phyloP scores from a whole-genome alignment of 2,329 filamentous ascomycete genomes.

The Leptographium wingfieldii region DNA sequence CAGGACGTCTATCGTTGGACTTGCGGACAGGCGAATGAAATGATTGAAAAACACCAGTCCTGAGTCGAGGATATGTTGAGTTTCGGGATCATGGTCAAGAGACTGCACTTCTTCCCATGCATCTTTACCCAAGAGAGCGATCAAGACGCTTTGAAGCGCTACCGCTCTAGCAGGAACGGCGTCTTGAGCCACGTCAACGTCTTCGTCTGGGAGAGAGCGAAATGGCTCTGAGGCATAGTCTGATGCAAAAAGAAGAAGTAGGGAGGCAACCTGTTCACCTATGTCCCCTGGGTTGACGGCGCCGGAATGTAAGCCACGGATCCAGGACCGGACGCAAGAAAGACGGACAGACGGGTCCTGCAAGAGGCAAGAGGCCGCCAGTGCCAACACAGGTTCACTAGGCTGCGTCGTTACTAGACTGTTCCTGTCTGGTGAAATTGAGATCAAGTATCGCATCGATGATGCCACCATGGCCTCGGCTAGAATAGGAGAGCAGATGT shows the following conservation, averaged over 20 bases:
- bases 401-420: background rate
- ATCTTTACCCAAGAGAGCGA: background rate
- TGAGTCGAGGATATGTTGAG: background rate
- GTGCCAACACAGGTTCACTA: conserved; percentile 2
- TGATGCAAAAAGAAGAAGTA: background rate
- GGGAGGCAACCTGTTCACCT: background rate
- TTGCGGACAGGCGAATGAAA: background rate
- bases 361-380: background rate
- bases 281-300: background rate
- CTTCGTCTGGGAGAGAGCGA: background rate
- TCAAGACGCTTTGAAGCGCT: background rate
- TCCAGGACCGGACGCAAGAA: background rate
- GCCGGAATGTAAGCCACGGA: background rate
- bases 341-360: background rate
- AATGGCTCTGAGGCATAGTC: background rate
- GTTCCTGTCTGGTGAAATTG: background rate
- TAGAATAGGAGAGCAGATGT: background rate
- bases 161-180: background rate
- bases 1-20: background rate
- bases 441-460: background rate
- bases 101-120: background rate
- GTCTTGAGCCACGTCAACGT: background rate
- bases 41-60: conserved; percentile 1
- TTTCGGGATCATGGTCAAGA: background rate
- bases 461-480: conserved; percentile 2